These are phyloP conservation scores for Lachnellula suecica DNA, from an alignment of 2,329 filamentous ascomycete genomes.

Conservation along the genomic window DNA sequence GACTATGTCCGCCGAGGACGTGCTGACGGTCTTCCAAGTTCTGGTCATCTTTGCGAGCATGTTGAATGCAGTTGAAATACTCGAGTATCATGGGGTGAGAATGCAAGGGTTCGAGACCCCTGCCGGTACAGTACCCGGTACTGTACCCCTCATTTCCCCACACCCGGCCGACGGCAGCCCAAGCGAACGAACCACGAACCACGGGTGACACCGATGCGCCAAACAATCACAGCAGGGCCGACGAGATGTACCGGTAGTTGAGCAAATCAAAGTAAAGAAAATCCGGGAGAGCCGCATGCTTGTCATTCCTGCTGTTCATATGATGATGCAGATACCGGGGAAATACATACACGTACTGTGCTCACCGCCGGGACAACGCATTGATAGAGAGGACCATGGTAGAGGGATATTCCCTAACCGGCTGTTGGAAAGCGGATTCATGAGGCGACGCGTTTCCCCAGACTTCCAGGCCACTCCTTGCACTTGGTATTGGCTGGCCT, in stretches of 20 bases:
- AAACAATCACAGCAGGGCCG: neutral
- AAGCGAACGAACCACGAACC: too few species aligned
- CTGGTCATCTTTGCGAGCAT: neutral
- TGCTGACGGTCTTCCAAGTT: neutral
- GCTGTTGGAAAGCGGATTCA: neutral
- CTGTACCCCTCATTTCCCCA: slow-evolving; percentile 1
- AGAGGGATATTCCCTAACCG: too few species aligned
- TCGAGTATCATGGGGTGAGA: neutral
- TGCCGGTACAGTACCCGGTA: too few species aligned
- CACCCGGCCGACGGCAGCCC: too few species aligned
- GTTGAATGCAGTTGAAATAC: neutral
- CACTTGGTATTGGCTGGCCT: neutral
- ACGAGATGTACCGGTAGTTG: too few species aligned
- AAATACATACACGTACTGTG: too few species aligned
- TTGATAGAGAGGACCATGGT: too few species aligned
- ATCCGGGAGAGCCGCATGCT: neutral
- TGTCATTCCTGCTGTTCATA: neutral
- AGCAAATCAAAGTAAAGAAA: neutral
- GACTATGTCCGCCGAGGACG: neutral
- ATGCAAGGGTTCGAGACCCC: neutral
- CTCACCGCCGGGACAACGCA: neutral
- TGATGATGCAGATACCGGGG: too few species aligned
- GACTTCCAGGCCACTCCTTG: neutral
- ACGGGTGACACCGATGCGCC: neutral
- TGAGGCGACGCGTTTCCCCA: neutral